Percentiles rank a stretch among this genome's conserved stretches.
Evolutionary conservation across 352 stramenopile genomes (phyloP).

Genomic region (Phytophthora europaea): DNA sequence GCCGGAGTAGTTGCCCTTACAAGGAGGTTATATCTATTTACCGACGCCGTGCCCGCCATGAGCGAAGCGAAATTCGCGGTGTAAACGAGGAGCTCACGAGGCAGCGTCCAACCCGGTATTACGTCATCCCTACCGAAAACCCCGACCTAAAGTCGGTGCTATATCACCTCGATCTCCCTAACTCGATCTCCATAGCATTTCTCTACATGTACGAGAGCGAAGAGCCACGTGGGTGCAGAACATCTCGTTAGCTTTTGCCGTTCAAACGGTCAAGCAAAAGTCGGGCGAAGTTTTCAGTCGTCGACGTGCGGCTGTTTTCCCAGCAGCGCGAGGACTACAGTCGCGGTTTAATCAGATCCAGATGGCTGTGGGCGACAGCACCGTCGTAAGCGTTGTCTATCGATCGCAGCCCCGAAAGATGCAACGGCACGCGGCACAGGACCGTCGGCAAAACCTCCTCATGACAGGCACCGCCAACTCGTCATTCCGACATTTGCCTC

Average conservation of each 20-base stretch:
- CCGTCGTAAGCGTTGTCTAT: constrained; percentile 14
- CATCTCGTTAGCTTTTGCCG: constrained; percentile 33
- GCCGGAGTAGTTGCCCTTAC: too few species aligned
- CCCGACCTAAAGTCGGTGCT: too few species aligned
- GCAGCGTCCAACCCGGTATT: too few species aligned
- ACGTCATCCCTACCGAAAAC: too few species aligned
- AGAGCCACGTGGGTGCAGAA: neutral
- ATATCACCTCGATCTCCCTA: too few species aligned
- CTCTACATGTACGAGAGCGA: too few species aligned
- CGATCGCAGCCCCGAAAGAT: constrained; percentile 6
- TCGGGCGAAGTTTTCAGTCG: constrained; percentile 26
- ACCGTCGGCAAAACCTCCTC: constrained; percentile 18
- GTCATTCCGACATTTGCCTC: constrained; percentile 41
- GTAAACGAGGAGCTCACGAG: too few species aligned
- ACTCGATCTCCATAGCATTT: too few species aligned
- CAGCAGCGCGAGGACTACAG: constrained; percentile 12
- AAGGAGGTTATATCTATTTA: too few species aligned
- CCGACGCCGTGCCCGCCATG: too few species aligned
- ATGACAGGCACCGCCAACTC: neutral
- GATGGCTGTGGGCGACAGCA: constrained; percentile 7
- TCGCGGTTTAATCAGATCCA: constrained; percentile 16
- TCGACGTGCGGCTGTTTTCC: constrained; percentile 29
- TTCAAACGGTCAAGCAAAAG: constrained; percentile 14
- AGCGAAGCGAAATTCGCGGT: too few species aligned
- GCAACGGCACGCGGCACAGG: constrained; percentile 7